Percentiles rank a stretch among this genome's conserved stretches.
Conservation (phyloP, 1,284 basidiomycete species). For the Schizophyllum amplum region DNA sequence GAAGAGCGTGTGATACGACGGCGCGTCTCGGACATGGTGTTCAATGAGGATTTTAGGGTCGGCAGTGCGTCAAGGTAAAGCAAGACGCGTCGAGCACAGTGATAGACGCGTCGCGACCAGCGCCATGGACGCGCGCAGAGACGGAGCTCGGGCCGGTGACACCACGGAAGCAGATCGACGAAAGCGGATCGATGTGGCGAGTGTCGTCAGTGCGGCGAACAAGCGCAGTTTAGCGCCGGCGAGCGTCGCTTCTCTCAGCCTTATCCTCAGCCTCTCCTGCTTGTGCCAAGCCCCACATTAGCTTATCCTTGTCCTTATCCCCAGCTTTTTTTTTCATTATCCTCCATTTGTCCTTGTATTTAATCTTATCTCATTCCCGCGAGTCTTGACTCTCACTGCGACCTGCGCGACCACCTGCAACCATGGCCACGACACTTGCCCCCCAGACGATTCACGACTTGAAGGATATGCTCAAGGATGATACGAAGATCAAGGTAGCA, state of each 20-base stretch:
- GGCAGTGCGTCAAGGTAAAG: not conserved
- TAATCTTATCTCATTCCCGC: not conserved
- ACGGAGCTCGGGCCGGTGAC: not conserved
- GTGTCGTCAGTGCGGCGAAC: too few relatives aligned
- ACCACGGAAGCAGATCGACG: not conserved
- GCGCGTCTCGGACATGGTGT: not conserved
- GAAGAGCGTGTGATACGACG: too few relatives aligned
- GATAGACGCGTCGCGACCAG: not conserved
- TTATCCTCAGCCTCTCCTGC: too few relatives aligned
- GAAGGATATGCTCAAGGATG: conserved; percentile 43
- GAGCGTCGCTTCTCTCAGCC: too few relatives aligned
- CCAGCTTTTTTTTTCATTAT: not conserved
- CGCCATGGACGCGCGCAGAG: not conserved
- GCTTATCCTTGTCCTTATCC: not conserved
- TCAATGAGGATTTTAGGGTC: not conserved
- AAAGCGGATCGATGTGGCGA: not conserved
- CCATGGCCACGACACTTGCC: conserved; percentile 25
- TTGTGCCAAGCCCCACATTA: too few relatives aligned
- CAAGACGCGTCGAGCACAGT: not conserved
- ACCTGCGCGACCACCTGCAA: not conserved
- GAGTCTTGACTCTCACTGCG: not conserved
- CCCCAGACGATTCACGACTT: conserved; percentile 57
- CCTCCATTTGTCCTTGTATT: not conserved
- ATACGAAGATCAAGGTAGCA: conserved; percentile 89
- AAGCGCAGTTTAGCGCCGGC: too few relatives aligned